Percentiles rank a stretch among this genome's conserved stretches.
Evolutionary conservation across 805 yeast species (phyloP).

Genomic region (Ogataea methanolica): DNA sequence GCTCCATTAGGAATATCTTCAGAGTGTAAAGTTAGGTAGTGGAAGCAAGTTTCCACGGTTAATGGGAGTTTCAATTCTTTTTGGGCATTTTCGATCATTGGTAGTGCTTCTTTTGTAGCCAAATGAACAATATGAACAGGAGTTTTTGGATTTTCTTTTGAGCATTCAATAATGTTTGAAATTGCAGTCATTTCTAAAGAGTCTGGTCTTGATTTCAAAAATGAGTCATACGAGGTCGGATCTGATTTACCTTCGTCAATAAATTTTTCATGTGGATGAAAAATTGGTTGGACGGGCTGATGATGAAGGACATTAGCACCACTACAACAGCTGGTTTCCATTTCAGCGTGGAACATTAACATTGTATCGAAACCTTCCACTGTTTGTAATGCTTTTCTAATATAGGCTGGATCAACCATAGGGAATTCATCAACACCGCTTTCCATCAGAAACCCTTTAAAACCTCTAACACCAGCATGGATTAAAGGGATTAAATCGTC

Average conservation of each 20-base stretch:
- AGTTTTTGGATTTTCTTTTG: constrained; percentile 51
- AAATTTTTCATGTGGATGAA: constrained; percentile 25
- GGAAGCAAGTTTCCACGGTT: constrained; percentile 93
- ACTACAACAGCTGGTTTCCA: constrained; percentile 35
- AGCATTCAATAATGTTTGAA: constrained; percentile 59
- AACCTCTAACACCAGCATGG: constrained; percentile 86
- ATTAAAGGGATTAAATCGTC: constrained; percentile 69
- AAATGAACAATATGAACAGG: constrained; percentile 87
- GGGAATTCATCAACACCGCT: constrained; percentile 98
- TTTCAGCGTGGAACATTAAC: constrained; percentile 91
- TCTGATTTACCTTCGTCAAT: constrained; percentile 31
- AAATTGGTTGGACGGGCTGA: neutral
- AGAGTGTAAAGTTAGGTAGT: constrained; percentile 73
- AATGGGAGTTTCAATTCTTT: constrained; percentile 48
- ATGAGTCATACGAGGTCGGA: constrained; percentile 64
- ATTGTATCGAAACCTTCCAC: constrained; percentile 64
- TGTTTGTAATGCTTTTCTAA: constrained; percentile 57
- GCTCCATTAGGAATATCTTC: constrained; percentile 73
- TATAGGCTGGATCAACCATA: constrained; percentile 61
- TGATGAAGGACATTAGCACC: neutral
- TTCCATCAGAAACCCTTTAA: constrained; percentile 88
- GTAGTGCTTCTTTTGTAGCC: constrained; percentile 81
- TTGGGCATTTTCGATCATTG: constrained; percentile 65
- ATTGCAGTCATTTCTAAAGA: constrained; percentile 83
- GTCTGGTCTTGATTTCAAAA: constrained; percentile 85